Base-by-base conservation (phyloP, 352 stramenopile species). In the Pythium pyrilobum region DNA sequence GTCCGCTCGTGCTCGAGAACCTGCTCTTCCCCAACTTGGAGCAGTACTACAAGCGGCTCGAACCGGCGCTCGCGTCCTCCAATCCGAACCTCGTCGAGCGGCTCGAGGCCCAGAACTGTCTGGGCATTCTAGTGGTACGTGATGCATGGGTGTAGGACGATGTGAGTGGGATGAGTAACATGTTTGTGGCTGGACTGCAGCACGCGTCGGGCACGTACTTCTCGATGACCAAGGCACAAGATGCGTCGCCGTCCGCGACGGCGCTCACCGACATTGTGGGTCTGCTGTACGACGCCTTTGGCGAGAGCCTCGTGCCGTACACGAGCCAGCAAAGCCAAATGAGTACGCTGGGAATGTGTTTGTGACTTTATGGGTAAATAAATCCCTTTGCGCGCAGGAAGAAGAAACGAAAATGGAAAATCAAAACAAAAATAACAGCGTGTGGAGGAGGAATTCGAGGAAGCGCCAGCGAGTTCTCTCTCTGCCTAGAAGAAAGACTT, bases 1-100 rank as follows among this genome's bases (percentile, higher is more conserved):
- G 94, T n/a, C 78, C 88, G 33, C 75, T 96, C 16, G 89, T 95
- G 18, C 84, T 98, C 53, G 90, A 97, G 69, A 89, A 78, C 12
- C 85, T 98, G 69, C 72, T 98, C 13, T 90, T 98, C 29, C 90
- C 91, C 2, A 79, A 97, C 48, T 66, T 95, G 18, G 62, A 78
- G 28, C 56, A 79, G 33, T 97, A 97, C 62, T 97, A 93, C 71
- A 78, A 77, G 16, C 63, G 74, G 46, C 84, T 96, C 48, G 81
- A 96, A 34, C 72, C 76, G 20, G 80, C 82, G 20, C 62, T 97
- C n/a, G 70, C 74, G 18, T 79, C 70, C 13, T 82, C 77, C 2
- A 89, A 89, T 27, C 69, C 75, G 4, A 91, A 90, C 56, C 56
- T 92, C 36, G 71, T 95, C 27, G 74, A 95, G 61, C 72, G 85